Base-by-base conservation (phyloP, 306 rosid species). In the Casuarina cunninghamiana region DNA sequence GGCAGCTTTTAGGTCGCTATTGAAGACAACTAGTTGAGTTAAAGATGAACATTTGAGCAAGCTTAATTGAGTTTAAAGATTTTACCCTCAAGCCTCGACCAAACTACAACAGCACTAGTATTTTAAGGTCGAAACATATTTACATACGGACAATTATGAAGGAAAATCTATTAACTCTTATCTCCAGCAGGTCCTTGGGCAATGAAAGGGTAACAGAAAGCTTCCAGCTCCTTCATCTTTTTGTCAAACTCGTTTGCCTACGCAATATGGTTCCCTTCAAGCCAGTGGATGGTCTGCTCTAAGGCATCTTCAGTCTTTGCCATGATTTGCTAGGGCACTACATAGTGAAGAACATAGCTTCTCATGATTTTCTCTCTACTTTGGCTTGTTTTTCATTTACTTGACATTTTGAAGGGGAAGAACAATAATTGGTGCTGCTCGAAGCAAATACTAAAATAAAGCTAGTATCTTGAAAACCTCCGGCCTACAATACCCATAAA, bases 361-460 rank as follows among this genome's bases (percentile, higher is more conserved):
- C 26, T 21, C 26, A 21, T 21, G 26, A 21, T 21, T 21, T 21
- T 21, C 26, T 21, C 26, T 21, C 26, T 21, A 21, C 26, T 21
- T 21, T 21, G 26, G 26, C 26, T 21, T 21, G 26, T 21, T 21
- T 21, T 21, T 21, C 26, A 21, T 21, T 21, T 21, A 21, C 26
- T 21, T 21, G 26, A 0, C 26, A 21, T 21, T 21, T 79, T 58
- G 84, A 81, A 10, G 90, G 86, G 84, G 81, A 42, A 81, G 84
- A 53, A 84, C 82, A 3, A 88, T 84, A 5, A 84, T 79, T 63
- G 84, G 39, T 77, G 81, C 81, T 83, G 0, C 91, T 89, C 0
- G 26, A 21, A 21, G 26, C 26, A 21, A 21, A 21, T 0, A 21
- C 26, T 21, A 21, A 21, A 21, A 21, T 0, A 21, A 21, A 88